A percentile compares a stretch with the other conserved stretches of the same genome.
These are phyloP conservation scores for Aspergillus aculeatinus DNA, from an alignment of 2,329 filamentous ascomycete species.

Conservation along the genomic window DNA sequence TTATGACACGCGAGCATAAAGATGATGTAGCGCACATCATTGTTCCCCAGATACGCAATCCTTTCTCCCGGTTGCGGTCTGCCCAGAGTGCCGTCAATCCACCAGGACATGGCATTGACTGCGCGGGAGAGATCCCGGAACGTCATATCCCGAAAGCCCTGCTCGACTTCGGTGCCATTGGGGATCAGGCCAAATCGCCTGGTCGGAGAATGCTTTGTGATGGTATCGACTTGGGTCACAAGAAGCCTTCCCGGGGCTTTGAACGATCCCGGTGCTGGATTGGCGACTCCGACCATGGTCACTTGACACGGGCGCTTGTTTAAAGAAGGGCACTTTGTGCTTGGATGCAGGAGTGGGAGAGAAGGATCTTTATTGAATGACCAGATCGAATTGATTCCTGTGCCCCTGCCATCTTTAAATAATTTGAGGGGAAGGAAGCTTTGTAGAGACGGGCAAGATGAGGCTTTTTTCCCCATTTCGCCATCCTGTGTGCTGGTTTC, in stretches of 20 bases:
- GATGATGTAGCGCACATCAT: conserved; percentile 26
- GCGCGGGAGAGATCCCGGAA: conserved; percentile 19
- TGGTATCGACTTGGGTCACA: background rate
- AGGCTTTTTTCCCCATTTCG: no score
- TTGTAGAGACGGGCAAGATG: no score
- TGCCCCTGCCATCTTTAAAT: no score
- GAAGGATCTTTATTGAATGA: no score
- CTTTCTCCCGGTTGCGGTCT: conserved; percentile 6
- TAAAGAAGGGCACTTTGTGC: no score
- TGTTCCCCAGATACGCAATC: conserved; percentile 24
- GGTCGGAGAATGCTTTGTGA: background rate
- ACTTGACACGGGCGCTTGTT: no score
- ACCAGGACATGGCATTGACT: conserved; percentile 23
- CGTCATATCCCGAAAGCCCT: conserved; percentile 21
- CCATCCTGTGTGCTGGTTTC: no score
- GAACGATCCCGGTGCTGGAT: background rate
- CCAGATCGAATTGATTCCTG: no score
- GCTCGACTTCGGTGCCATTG: background rate
- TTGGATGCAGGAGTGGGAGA: conserved; percentile 42
- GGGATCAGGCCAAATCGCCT: background rate
- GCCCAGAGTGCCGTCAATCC: conserved; percentile 1
- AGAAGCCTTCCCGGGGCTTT: background rate
- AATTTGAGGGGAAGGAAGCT: no score
- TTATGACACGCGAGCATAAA: conserved; percentile 18
- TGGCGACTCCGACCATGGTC: no score